phyloP scores from a whole-genome alignment of 2,329 filamentous ascomycete genomes.

The Daldinia eschscholtzii region DNA sequence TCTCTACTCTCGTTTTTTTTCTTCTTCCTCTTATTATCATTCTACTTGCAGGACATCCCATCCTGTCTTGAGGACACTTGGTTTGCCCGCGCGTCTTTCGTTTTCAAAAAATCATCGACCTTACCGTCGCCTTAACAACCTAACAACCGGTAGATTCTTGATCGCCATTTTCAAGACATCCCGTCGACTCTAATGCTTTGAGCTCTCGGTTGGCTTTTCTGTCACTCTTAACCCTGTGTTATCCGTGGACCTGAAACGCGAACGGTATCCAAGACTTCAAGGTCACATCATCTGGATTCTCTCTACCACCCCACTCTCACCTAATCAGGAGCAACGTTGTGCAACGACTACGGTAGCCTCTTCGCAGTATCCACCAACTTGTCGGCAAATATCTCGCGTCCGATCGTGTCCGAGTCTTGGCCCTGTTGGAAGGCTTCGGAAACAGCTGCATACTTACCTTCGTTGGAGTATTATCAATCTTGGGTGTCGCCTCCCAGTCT shows the following conservation, averaged over 20 bases:
- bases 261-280: conserved; percentile 47
- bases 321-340: conserved; percentile 47
- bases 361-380: conserved; percentile 36
- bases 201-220: conserved; percentile 43
- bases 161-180: conserved; percentile 54
- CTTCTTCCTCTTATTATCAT: conserved; percentile 10
- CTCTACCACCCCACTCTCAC: conserved; percentile 44
- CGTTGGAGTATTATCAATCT: conserved; percentile 37
- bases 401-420: conserved; percentile 31
- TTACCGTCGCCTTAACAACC: conserved; percentile 31
- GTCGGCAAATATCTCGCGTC: conserved; percentile 31
- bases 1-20: conserved; percentile 43
- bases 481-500: conserved; percentile 24
- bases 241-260: conserved; percentile 57
- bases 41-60: conserved; percentile 31
- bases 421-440: conserved; percentile 38
- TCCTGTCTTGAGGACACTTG: conserved; percentile 48
- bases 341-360: conserved; percentile 41
- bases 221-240: conserved; percentile 47
- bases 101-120: conserved; percentile 35
- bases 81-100: conserved; percentile 33
- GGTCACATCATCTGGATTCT: conserved; percentile 42
- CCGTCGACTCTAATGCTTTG: conserved; percentile 43
- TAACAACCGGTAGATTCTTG: conserved; percentile 41
- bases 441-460: conserved; percentile 24